Percentiles rank a stretch among this genome's conserved stretches.
These are phyloP conservation scores for Mortierella alpina DNA, from an alignment of 192 early-diverging fungal genomes.

Conservation along the genomic window DNA sequence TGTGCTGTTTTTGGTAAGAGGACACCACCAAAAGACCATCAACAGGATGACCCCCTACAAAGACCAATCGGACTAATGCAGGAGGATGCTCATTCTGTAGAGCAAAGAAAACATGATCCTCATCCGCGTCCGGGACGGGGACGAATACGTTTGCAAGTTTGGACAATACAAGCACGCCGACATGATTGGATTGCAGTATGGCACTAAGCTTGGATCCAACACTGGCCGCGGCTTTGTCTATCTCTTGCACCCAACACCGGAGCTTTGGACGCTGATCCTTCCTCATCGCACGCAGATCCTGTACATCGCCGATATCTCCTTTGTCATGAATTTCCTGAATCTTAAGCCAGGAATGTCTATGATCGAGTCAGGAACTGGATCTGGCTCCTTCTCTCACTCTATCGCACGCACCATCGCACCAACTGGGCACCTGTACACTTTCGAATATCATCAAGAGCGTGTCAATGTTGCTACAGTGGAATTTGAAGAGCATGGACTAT, in stretches of 20 bases:
- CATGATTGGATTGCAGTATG: constrained; percentile 90
- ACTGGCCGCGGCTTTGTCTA: constrained; percentile 81
- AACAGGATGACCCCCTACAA: no score
- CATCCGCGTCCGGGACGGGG: constrained; percentile 68
- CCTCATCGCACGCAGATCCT: constrained; percentile 98
- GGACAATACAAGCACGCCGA: constrained; percentile 83
- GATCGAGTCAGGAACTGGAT: constrained; percentile 94
- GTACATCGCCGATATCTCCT: constrained; percentile 94
- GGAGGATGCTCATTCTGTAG: constrained; percentile 42
- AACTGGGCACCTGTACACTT: constrained; percentile 89
- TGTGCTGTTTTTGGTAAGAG: constrained; percentile 76
- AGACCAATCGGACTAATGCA: no score
- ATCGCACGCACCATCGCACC: constrained; percentile 90
- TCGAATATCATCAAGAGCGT: constrained; percentile 92
- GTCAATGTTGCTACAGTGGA: constrained; percentile 75
- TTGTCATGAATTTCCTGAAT: constrained; percentile 84
- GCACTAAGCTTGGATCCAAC: constrained; percentile 77
- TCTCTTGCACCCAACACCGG: constrained; percentile 93
- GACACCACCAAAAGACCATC: no score
- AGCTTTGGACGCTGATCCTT: constrained; percentile 92
- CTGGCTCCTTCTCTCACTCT: constrained; percentile 98
- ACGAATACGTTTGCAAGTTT: constrained; percentile 78
- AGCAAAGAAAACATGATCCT: constrained; percentile 77
- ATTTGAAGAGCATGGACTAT: constrained; percentile 83
- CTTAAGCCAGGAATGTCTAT: constrained; percentile 86